These are phyloP conservation scores for Paraphysoderma sedebokerense DNA, from an alignment of 371 early-diverging fungal species.

Conservation along the genomic window DNA sequence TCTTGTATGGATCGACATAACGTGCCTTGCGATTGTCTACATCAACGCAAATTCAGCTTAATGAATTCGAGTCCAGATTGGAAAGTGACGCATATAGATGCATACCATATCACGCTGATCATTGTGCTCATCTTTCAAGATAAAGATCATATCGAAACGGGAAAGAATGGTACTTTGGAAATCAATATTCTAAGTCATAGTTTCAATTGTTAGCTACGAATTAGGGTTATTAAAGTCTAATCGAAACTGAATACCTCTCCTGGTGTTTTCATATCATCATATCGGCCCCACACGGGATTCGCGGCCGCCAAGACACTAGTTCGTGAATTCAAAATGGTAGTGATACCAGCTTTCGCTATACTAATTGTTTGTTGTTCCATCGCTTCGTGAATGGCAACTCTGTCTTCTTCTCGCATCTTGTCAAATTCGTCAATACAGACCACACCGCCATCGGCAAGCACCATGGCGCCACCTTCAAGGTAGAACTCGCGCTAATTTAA, in stretches of 20 bases:
- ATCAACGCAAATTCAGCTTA: not conserved
- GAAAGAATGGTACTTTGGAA: constrained; percentile 98
- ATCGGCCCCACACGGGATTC: constrained; percentile 99
- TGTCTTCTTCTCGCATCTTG: constrained; percentile 99
- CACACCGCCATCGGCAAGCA: constrained; percentile 98
- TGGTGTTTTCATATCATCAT: constrained; percentile 95
- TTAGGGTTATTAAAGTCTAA: not conserved
- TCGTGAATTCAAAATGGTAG: constrained; percentile 96
- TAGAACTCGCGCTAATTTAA: constrained; percentile 74
- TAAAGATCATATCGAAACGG: constrained; percentile 95
- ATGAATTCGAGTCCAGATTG: constrained; percentile 6
- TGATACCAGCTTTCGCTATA: constrained; percentile 99
- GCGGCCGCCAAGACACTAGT: constrained; percentile 99
- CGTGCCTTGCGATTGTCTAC: constrained; percentile 80
- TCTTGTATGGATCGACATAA: constrained; percentile 79
- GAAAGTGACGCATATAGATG: constrained; percentile 9
- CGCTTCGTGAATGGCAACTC: constrained; percentile 99
- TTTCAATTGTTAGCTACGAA: no score
- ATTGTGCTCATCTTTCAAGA: constrained; percentile 82
- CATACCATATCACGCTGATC: constrained; percentile 58
- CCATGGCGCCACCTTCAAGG: constrained; percentile 99
- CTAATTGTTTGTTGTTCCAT: constrained; percentile 99
- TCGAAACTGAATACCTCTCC: constrained; percentile 45
- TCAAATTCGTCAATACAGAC: constrained; percentile 99
- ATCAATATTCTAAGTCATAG: constrained; percentile 76